Base-by-base conservation (phyloP, 1,284 basidiomycete species). In the Sparassis latifolia region DNA sequence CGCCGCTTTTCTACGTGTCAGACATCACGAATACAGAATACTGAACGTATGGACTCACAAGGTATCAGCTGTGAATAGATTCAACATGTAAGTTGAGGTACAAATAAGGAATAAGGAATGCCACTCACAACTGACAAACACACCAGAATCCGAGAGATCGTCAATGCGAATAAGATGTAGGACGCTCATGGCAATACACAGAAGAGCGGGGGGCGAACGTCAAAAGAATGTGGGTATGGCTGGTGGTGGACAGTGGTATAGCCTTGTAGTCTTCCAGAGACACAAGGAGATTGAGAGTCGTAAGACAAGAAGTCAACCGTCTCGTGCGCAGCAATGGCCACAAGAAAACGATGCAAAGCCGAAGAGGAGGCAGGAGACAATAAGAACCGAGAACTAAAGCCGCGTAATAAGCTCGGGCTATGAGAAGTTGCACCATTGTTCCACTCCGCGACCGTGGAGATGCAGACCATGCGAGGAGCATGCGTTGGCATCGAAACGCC, bases 311-410 rank as follows among this genome's bases (percentile, higher is more conserved):
- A 28, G 45, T n/a, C 37, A 37, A 12, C 48, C 46, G 51, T 45
- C 42, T 41, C 48, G 20, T 20, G 20, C 20, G 20, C 20, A 20
- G 20, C 20, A 20, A 20, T 20, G 20, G 20, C 20, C 20, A 20
- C 20, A 20, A 20, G 20, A 20, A 20, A 20, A 20, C 20, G 20
- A 20, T 20, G 20, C 31, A 44, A 48, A 44, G 47, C 50, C 44
- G 44, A 54, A 53, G 54, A 55, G 55, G 54, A 49, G 47, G 47
- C 33, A 29, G 46, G 47, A 35, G 54, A 54, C 48, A 54, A 58
- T 57, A 53, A 47, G 48, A 42, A 35, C 47, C 37, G 53, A 49
- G 47, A 49, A 57, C 56, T 47, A 52, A 51, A 29, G 52, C 42
- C 35, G 44, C 47, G 35, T 43, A 40, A 52, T 42, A 42, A 50